Base-by-base conservation (phyloP, 2,329 filamentous ascomycete genomes). In the Podosphaera fusca region DNA sequence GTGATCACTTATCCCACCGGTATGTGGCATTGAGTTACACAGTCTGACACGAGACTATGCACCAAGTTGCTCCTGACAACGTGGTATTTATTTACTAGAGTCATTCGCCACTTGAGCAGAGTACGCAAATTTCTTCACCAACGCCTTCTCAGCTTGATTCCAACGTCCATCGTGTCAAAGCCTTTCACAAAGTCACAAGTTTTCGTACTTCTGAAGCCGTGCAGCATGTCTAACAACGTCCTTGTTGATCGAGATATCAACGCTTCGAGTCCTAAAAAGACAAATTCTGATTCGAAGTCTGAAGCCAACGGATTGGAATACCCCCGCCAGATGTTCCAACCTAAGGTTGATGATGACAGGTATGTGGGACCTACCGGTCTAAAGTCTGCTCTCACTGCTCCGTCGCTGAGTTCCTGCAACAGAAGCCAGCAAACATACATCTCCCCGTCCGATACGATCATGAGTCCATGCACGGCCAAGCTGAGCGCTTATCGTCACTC, bases 401-500 rank as follows among this genome's bases (percentile, higher is more conserved):
- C 42, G 56, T 55, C 46, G 51, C 46, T 58, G n/a, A 6, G 4
- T 2, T 40, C 47, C 9, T 2, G 35, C 51, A 21, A 12, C 52
- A 69, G 67, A 55, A 62, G 58, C 58, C 60, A 66, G 47, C 62
- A 63, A 61, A 61, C 64, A 45, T 90, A 89, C 71, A 74, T 89
- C 68, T 89, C 84, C 21, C 87, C 87, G 2, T 89, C 85, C n/a
- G 87, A 94, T 70, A 81, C 80, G 70, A 89, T 94, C 73, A 85
- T 88, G 81, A 88, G 84, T 64, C 87, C 87, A 40, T 88, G 85
- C 70, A 85, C 82, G 21, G 82, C 85, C 69, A 92, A 92, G 76
- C 78, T 92, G 64, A 84, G 77, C 61, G 82, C 84, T 46, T 80
- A 89, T 70, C 84, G 85, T 71, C 85, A 79, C 72, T 88, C 87